phyloP scores from a whole-genome alignment of 2,329 filamentous ascomycete genomes.

The Venturia asperata region DNA sequence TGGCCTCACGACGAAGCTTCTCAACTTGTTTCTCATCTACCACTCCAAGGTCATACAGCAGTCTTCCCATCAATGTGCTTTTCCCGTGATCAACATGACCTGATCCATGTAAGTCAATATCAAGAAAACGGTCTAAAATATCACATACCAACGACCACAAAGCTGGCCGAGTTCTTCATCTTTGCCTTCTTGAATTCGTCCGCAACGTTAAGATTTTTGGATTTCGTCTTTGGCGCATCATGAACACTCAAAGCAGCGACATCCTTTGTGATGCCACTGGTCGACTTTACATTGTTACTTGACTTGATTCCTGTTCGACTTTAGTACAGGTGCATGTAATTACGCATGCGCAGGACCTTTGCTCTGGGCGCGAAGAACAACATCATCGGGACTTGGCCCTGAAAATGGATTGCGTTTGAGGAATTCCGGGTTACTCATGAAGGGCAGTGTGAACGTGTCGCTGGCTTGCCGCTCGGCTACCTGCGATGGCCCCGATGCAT shows the following conservation, averaged over 20 bases:
- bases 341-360: constrained; percentile 31
- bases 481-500: constrained; percentile 18
- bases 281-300: not conserved
- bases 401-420: constrained; percentile 59
- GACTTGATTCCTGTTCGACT: constrained; percentile 7
- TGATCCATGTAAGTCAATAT: constrained; percentile 31
- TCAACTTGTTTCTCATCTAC: constrained; percentile 84
- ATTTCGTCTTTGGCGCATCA: constrained; percentile 36
- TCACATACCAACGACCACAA: constrained; percentile 77
- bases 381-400: constrained; percentile 84
- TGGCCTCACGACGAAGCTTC: constrained; percentile 79
- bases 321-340: constrained; percentile 4
- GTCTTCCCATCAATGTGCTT: constrained; percentile 93
- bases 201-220: constrained; percentile 78
- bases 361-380: constrained; percentile 73
- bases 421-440: constrained; percentile 29
- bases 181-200: constrained; percentile 69
- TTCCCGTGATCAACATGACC: constrained; percentile 97
- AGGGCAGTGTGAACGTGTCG: constrained; percentile 36
- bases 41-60: constrained; percentile 80
- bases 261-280: constrained; percentile 27
- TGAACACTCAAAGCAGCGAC: constrained; percentile 45
- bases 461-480: not conserved
- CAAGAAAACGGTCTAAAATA: not conserved
- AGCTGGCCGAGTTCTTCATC: constrained; percentile 75